Evolutionary conservation across 106 monocot species (phyloP).

Genomic region (Hemerocallis citrina): DNA sequence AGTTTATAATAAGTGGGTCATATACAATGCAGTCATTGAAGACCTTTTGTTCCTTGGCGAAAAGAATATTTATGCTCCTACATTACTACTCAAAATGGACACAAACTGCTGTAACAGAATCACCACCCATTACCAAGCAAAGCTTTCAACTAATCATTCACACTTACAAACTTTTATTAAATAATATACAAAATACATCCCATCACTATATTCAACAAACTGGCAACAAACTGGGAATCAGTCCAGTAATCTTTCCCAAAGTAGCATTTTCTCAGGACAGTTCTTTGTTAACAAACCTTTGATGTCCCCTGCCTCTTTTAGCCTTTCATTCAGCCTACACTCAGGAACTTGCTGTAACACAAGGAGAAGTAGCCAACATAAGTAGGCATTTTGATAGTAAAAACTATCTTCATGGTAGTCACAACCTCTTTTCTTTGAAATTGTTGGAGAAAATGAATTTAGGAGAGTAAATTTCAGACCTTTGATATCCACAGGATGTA

Average conservation of each 20-base stretch:
- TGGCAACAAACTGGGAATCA: background rate
- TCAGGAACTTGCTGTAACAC: conserved; percentile 8
- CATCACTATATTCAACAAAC: too few species aligned
- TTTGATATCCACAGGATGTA: conserved; percentile 68
- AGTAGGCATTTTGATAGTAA: too few species aligned
- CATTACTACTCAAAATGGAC: too few species aligned
- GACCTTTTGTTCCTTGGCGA: too few species aligned
- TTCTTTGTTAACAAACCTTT: conserved; percentile 10
- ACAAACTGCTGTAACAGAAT: too few species aligned
- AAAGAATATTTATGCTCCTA: too few species aligned
- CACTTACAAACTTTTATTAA: too few species aligned
- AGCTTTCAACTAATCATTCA: too few species aligned
- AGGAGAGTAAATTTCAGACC: conserved; percentile 23
- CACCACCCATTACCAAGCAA: too few species aligned
- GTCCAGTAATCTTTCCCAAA: conserved; percentile 15
- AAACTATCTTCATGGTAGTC: background rate
- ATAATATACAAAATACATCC: too few species aligned
- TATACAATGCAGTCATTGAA: too few species aligned
- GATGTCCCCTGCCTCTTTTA: conserved; percentile 12
- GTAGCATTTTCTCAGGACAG: conserved; percentile 11
- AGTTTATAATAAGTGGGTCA: too few species aligned
- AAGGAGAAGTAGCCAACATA: background rate
- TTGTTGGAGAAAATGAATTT: background rate
- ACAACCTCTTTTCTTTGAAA: background rate
- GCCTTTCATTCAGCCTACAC: conserved; percentile 1